Percentiles rank a stretch among this genome's conserved stretches.
Conservation (phyloP, 306 rosid genomes). For the Vigna unguiculata region DNA sequence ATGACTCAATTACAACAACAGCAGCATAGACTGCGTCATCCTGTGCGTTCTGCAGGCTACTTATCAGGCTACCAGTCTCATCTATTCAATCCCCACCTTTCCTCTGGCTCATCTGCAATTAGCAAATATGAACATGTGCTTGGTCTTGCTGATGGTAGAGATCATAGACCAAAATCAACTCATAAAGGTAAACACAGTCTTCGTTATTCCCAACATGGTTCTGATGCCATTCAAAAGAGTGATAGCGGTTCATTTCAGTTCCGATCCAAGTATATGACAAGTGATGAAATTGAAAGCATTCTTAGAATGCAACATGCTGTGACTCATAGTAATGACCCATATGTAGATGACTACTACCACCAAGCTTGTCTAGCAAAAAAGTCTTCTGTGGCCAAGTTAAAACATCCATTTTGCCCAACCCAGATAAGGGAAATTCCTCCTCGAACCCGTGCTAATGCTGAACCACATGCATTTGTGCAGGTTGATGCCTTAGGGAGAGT, state of each 20-base stretch:
- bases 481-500: constrained; percentile 61
- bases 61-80: constrained; percentile 58
- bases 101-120: constrained; percentile 46
- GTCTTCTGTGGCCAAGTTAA: constrained; percentile 48
- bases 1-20: constrained; percentile 60
- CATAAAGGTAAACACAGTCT: constrained; percentile 55
- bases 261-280: constrained; percentile 66
- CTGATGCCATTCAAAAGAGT: constrained; percentile 54
- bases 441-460: constrained; percentile 55
- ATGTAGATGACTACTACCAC: constrained; percentile 62
- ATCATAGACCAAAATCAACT: constrained; percentile 57
- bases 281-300: constrained; percentile 67
- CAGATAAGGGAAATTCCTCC: constrained; percentile 57
- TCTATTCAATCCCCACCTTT: constrained; percentile 48
- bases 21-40: constrained; percentile 60
- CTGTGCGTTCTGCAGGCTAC: constrained; percentile 53
- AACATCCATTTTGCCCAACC: constrained; percentile 58
- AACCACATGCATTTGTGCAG: constrained; percentile 52
- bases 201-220: constrained; percentile 54
- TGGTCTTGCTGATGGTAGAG: constrained; percentile 55
- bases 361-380: constrained; percentile 60
- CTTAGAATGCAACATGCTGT: constrained; percentile 62
- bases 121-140: constrained; percentile 52
- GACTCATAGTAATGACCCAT: constrained; percentile 60
- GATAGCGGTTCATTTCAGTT: constrained; percentile 54